Evolutionary conservation across 768 basidiomycete genomes (phyloP).

Genomic region (Naganishia kalamii): DNA sequence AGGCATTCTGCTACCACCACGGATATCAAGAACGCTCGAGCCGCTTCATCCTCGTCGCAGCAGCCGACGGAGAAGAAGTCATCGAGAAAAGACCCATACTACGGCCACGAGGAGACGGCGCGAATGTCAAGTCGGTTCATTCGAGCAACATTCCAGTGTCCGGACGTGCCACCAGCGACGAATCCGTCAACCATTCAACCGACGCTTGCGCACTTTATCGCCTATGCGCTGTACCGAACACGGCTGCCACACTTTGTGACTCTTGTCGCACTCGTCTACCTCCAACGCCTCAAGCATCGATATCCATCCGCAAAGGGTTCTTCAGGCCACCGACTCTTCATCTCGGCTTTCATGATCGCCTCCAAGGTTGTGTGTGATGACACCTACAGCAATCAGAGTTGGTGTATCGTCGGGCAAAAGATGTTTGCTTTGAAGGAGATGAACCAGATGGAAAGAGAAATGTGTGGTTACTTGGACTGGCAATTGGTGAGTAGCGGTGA

Average conservation of each 20-base stretch:
- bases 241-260: conserved; percentile 65
- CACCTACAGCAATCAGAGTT: conserved; percentile 87
- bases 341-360: conserved; percentile 88
- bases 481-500: conserved; percentile 30
- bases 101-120: conserved; percentile 70
- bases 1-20: neutral
- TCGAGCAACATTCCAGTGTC: conserved; percentile 76
- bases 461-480: conserved; percentile 92
- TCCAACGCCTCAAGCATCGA: conserved; percentile 80
- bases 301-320: conserved; percentile 86
- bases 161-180: conserved; percentile 62
- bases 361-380: conserved; percentile 91
- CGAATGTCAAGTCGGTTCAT: conserved; percentile 71
- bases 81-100: conserved; percentile 46
- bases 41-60: neutral
- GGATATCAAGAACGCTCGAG: neutral
- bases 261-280: conserved; percentile 63
- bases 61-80: conserved; percentile 8
- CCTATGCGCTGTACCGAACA: conserved; percentile 78
- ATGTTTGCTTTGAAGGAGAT: conserved; percentile 81
- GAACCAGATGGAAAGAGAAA: conserved; percentile 94
- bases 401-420: conserved; percentile 81
- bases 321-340: conserved; percentile 80
- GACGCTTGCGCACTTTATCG: conserved; percentile 69
- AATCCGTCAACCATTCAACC: conserved; percentile 56